These are phyloP conservation scores for Penicillium angulare DNA, from an alignment of 495 filamentous ascomycete species.

Conservation along the genomic window DNA sequence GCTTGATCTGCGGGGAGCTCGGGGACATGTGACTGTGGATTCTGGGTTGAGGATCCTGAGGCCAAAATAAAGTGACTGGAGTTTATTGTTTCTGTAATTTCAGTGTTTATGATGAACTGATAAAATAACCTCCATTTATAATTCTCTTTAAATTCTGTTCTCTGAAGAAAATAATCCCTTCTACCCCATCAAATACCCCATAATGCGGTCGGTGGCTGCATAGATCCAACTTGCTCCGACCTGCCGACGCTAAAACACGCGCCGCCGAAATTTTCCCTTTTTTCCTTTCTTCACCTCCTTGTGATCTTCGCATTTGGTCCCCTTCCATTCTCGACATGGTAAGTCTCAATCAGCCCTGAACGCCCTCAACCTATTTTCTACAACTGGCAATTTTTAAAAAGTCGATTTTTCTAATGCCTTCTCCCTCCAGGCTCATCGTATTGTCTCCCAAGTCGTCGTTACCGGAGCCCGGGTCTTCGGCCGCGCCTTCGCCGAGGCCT, in stretches of 20 bases:
- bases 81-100: no score
- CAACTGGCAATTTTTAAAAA: background rate
- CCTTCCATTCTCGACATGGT: slow-evolving; percentile 29
- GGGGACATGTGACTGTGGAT: slow-evolving; percentile 30
- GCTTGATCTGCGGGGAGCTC: slow-evolving; percentile 28
- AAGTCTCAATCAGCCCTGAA: slow-evolving; percentile 6
- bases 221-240: slow-evolving; percentile 14
- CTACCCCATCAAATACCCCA: background rate
- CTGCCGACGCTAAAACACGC: slow-evolving; percentile 28
- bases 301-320: slow-evolving; percentile 26
- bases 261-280: slow-evolving; percentile 42
- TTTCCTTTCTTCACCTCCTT: slow-evolving; percentile 25
- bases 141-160: no score
- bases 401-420: slow-evolving; percentile 1
- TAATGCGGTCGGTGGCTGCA: background rate
- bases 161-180: background rate
- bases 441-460: slow-evolving; percentile 89
- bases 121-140: no score
- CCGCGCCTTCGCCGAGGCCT: slow-evolving; percentile 87
- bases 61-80: no score
- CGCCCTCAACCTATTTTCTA: no score
- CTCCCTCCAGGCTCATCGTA: slow-evolving; percentile 76
- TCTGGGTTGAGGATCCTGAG: no score
- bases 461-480: slow-evolving; percentile 88
- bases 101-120: no score